These are phyloP conservation scores for Psophocarpus tetragonolobus DNA, from an alignment of 306 rosid species.

Conservation along the genomic window DNA sequence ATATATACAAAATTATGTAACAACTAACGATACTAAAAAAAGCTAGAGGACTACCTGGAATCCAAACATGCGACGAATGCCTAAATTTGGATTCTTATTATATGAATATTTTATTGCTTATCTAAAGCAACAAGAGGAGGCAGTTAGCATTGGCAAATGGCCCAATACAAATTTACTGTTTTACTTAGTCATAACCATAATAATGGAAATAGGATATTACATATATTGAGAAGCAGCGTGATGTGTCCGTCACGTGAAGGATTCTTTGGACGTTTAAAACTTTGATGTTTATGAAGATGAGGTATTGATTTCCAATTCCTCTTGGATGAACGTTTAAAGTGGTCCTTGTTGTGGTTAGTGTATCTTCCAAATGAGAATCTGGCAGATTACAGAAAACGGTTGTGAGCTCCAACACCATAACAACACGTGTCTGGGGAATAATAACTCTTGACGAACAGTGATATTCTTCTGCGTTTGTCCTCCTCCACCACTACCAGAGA, in stretches of 20 bases:
- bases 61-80: too few relatives aligned
- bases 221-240: not conserved
- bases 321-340: not conserved
- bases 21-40: too few relatives aligned
- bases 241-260: constrained; percentile 35
- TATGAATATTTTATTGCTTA: too few relatives aligned
- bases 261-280: constrained; percentile 11
- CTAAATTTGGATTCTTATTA: too few relatives aligned
- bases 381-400: not conserved
- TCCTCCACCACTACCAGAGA: constrained; percentile 32
- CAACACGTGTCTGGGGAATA: constrained; percentile 29
- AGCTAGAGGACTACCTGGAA: too few relatives aligned
- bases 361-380: constrained; percentile 35
- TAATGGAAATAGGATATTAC: too few relatives aligned
- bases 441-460: constrained; percentile 24
- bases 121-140: too few relatives aligned
- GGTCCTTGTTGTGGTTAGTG: constrained; percentile 18
- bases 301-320: not conserved
- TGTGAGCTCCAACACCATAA: not conserved
- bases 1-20: too few relatives aligned
- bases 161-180: too few relatives aligned
- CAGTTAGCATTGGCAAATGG: too few relatives aligned
- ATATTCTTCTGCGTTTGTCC: constrained; percentile 30
- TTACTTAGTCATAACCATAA: too few relatives aligned
- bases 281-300: constrained; percentile 15